Base-by-base conservation (phyloP, 2,329 filamentous ascomycete genomes). In the Xylariaceae sp. region DNA sequence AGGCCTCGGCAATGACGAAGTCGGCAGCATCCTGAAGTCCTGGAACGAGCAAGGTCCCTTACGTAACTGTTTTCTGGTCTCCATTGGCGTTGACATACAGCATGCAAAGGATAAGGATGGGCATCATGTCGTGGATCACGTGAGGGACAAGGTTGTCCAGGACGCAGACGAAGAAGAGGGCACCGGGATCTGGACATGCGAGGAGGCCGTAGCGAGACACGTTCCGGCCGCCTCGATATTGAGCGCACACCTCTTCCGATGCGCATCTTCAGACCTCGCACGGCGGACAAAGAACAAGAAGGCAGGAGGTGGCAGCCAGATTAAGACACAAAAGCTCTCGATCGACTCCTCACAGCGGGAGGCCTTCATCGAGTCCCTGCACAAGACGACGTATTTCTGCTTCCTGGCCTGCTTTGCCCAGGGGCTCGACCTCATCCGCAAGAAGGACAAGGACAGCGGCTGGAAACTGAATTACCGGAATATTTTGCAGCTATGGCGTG, bases 141-240 rank as follows among this genome's bases (percentile, higher is more conserved):
- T 85, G 2, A 70, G 78, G 36, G 82, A 85, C 59, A 84, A 84
- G 54, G 81, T 86, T 1, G 80, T 85, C 0, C 81, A 86, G 59
- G 81, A 85, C 48, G 72, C 76, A 14, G 77, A 80, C 21, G 70
- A 74, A 36, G 74, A 76, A 28, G 81, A 85, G 56, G 80, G 81
- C 0, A 86, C 81, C 0, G 76, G 79, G 0, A 70, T 76, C 33
- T 85, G 79, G 81, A 73, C 74, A 4, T 73, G 79, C 46, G 72
- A 71, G 48, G 74, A 85, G 54, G 74, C 77, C 0, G 71, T 81
- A 5, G 59, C 66, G 3, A 66, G 77, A 3, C 82, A 86, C 50
- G 67, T 84, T 3, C 73, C 82, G 0, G 71, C 75, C 0, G 76
- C 81, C 0, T 84, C 80, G 0, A 68, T 86, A n/a, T 69, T 75